Evolutionary conservation across 2,329 filamentous ascomycete species (phyloP), one percentile per base, ranked within the genome.

Genomic region (Botryotinia convoluta): DNA sequence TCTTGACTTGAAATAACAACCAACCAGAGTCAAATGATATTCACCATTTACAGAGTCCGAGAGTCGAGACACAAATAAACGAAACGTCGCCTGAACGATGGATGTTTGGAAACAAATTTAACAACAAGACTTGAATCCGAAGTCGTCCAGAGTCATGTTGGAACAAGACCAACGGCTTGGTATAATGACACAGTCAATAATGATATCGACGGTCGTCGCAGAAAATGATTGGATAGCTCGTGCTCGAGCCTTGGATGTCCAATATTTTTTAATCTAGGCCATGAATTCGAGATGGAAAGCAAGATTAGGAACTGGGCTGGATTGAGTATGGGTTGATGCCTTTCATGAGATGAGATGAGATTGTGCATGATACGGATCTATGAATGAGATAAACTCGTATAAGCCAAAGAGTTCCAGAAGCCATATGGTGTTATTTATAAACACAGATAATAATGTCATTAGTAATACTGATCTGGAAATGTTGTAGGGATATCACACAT

Each of bases 1-100:
- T 77, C 82, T 93, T 78, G 88, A 88, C 73, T 79, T 93, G 59
- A 85, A 42, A 42, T 26, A n/a, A 26, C 32, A 14, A 32, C 3
- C 64, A 39, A 57, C 4, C 4, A 57, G 9, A 32, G 16, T 20
- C 1, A 20, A 54, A n/a, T 18, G 22, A 39, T 20, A 45, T 57
- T 57, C 51, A 8, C 16, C 32, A 29, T 14, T 54, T 54, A 16
- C 16, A 35, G 3, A 29, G 35, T 20, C 10, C 26, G 26, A 65
- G 35, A 32, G 26, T 10, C 26, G 26, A 65, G 60, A 32, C 29
- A 65, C 44, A n/a, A 65, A 39, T 18, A 2, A 9, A 26, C 37
- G 35, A 42, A n/a, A 42, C 16, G 6, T 62, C 37, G 35, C 26
- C 26, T 10, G 5, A 18, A 42, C 60, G 26, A 42, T 42, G 12